Base-by-base conservation (phyloP, 495 filamentous ascomycete species). In the Clohesyomyces aquaticus region DNA sequence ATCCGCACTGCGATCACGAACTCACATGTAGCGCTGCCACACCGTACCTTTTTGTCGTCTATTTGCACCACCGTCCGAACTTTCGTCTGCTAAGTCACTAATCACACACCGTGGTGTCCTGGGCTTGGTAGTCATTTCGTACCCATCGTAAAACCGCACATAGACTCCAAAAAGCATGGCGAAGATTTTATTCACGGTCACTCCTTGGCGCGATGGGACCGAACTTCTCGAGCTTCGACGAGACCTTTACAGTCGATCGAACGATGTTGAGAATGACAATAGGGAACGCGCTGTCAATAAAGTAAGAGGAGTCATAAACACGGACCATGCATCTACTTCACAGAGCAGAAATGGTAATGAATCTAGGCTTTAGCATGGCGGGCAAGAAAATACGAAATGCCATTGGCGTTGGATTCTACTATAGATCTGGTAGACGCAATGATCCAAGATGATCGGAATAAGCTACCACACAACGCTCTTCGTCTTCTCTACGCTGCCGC, bases 151-250 rank as follows among this genome's bases (percentile, higher is more conserved):
- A 4, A 6, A 22, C 4, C 8, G 14, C 21, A 4, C 6, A 18
- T 9, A 4, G 43, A 18, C 4, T 18, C 19, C 18, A 3, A 12
- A 18, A 32, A 14, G 26, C 26, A 16, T 50, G 43, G 28, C 43
- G 29, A 35, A 29, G 18, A 82, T 88, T 3, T 87, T 87, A 72
- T 88, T 91, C 71, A 80, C 88, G 19, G 85, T 90, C 74, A 93
- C 89, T 28, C 88, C 91, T 29, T 95, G 91, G 91, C 87, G 89
- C 63, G 74, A 82, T 66, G 80, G 79, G 22, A 61, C 73, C 16
- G 86, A 92, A 63, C 81, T 96, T 48, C 75, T 91, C 55, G 69
- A 77, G 16, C 84, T 94, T 45, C 84, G 90, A 54, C 69, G 69
- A 23, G 81, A 86, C 66, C 86, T 96, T 56, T 95, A 75, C 56